These are phyloP conservation scores for Solanum pimpinellifolium DNA, from an alignment of 257 asterid genomes.

Conservation along the genomic window DNA sequence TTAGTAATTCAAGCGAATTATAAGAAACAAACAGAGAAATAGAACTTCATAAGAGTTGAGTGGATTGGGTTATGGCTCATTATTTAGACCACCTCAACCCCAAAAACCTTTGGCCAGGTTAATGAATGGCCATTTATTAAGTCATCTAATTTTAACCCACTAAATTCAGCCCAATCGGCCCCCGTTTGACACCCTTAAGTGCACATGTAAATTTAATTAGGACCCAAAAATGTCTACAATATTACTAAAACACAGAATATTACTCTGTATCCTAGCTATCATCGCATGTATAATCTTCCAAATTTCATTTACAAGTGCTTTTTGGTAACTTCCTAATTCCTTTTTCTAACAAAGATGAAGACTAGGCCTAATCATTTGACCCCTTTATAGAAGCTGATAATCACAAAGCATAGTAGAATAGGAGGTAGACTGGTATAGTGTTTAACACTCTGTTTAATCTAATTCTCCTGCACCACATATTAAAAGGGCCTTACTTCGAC, in stretches of 20 bases:
- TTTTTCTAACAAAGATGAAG: neutral
- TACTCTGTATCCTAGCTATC: neutral
- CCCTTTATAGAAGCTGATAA: neutral
- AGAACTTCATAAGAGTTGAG: neutral
- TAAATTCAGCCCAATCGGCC: neutral
- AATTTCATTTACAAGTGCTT: neutral
- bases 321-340: neutral
- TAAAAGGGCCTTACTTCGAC: neutral
- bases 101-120: neutral
- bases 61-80: neutral
- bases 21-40: neutral
- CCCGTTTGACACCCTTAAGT: neutral
- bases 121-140: neutral
- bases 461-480: neutral
- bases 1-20: neutral
- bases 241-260: neutral
- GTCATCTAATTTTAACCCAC: neutral
- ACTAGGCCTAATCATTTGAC: neutral
- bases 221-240: slow-evolving; percentile 1
- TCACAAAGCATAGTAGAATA: neutral
- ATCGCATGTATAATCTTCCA: neutral
- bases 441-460: neutral
- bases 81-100: neutral
- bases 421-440: neutral
- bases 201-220: neutral